phyloP scores from a whole-genome alignment of 202 grass and related monocot genomes.

The Brachypodium distachyon region DNA sequence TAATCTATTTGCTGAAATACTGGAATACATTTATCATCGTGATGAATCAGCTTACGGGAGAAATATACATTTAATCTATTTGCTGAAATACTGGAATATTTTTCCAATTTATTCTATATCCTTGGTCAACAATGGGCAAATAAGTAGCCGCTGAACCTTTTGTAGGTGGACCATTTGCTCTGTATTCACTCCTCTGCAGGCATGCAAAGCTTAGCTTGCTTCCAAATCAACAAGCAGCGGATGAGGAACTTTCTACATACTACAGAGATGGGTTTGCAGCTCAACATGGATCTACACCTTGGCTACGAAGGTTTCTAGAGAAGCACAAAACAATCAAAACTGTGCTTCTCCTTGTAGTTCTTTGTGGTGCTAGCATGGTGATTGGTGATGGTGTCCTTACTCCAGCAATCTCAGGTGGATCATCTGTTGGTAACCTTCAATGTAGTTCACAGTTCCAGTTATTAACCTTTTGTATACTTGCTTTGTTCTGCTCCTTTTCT shows the following conservation, averaged over 20 bases:
- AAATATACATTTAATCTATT: not conserved
- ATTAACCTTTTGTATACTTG: conserved; percentile 8
- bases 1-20: no score
- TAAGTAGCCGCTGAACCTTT: conserved; percentile 6
- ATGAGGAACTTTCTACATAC: conserved; percentile 93
- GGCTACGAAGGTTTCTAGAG: conserved; percentile 78
- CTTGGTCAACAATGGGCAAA: not conserved
- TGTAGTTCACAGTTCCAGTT: not conserved
- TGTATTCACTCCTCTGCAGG: conserved; percentile 94
- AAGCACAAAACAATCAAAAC: conserved; percentile 74
- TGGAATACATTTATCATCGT: not conserved
- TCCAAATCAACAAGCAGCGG: conserved; percentile 94
- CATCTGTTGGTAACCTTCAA: not conserved
- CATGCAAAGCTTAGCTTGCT: conserved; percentile 91
- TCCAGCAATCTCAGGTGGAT: conserved; percentile 89
- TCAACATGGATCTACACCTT: conserved; percentile 42
- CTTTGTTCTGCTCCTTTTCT: conserved; percentile 10
- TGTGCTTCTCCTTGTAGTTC: conserved; percentile 69
- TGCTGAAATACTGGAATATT: not conserved
- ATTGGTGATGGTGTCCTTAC: conserved; percentile 95
- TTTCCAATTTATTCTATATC: not conserved
- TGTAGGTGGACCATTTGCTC: conserved; percentile 91
- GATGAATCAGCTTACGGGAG: conserved; percentile 7
- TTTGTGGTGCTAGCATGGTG: conserved; percentile 90
- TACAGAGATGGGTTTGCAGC: conserved; percentile 44